Evolutionary conservation across 192 early-diverging fungal genomes (phyloP).

Genomic region (Entomortierella parvispora): DNA sequence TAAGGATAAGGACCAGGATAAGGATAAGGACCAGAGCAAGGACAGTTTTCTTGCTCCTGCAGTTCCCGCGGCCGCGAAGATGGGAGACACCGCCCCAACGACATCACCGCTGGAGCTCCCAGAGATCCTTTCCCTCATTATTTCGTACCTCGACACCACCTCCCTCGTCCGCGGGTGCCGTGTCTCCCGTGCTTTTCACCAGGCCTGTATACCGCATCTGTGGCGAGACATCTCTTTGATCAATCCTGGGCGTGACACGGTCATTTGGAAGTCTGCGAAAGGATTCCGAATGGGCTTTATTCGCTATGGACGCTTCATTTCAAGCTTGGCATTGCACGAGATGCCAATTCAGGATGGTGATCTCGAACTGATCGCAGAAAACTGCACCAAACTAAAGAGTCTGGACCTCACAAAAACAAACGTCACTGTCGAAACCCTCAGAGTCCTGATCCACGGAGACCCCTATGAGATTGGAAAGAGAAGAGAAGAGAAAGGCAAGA

Average conservation of each 20-base stretch:
- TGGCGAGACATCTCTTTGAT: constrained; percentile 6
- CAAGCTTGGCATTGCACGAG: not conserved
- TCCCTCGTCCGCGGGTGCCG: not conserved
- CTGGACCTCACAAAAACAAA: constrained; percentile 23
- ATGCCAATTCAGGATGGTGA: constrained; percentile 25
- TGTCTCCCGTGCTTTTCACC: constrained; percentile 17
- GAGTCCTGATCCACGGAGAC: constrained; percentile 33
- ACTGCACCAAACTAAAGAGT: constrained; percentile 13
- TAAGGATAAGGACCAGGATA: too few species aligned
- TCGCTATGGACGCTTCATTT: constrained; percentile 22
- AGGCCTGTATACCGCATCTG: constrained; percentile 5
- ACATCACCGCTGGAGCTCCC: constrained; percentile 10
- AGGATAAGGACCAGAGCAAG: too few species aligned
- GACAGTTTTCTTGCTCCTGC: too few species aligned
- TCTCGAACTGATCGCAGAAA: constrained; percentile 31
- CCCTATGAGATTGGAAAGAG: constrained; percentile 7
- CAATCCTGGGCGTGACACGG: not conserved
- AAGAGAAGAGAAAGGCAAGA: not conserved
- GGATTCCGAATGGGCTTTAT: constrained; percentile 30
- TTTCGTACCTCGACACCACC: not conserved
- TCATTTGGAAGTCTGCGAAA: constrained; percentile 21
- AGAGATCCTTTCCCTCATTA: constrained; percentile 19
- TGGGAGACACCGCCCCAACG: not conserved
- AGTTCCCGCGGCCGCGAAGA: too few species aligned
- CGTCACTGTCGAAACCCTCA: constrained; percentile 26